These are phyloP conservation scores for Saccharomyces eubayanus DNA, from an alignment of 805 yeast genomes.

Conservation along the genomic window DNA sequence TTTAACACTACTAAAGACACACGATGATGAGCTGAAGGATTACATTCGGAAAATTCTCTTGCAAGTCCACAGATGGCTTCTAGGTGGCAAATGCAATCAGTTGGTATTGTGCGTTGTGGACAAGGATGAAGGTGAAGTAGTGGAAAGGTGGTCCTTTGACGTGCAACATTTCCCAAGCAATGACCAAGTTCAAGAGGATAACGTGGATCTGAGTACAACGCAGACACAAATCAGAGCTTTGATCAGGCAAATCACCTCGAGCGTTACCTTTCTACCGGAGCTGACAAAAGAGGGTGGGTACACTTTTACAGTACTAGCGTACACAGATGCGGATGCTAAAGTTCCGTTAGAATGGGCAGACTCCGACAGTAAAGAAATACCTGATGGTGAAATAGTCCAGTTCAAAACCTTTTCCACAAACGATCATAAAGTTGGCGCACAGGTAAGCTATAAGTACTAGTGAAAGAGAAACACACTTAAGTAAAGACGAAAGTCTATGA, in stretches of 20 bases:
- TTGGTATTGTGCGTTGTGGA: constrained; percentile 67
- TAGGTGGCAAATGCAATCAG: constrained; percentile 56
- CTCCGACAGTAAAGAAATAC: constrained; percentile 51
- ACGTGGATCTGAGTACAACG: constrained; percentile 24
- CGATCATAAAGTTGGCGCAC: constrained; percentile 62
- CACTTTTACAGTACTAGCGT: constrained; percentile 79
- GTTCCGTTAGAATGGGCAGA: constrained; percentile 84
- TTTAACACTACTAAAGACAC: constrained; percentile 58
- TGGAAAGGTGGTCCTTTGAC: constrained; percentile 84
- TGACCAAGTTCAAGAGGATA: constrained; percentile 3
- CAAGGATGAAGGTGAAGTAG: constrained; percentile 55
- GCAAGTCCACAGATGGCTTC: constrained; percentile 70
- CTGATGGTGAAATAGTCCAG: constrained; percentile 57
- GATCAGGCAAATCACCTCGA: constrained; percentile 80
- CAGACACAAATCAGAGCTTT: constrained; percentile 77
- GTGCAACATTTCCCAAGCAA: constrained; percentile 34
- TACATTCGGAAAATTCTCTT: constrained; percentile 60
- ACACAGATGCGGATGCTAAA: constrained; percentile 58
- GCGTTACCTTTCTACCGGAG: constrained; percentile 77
- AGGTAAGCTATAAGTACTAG: constrained; percentile 41
- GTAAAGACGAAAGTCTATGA: background rate
- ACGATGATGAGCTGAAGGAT: constrained; percentile 64
- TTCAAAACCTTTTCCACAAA: constrained; percentile 62
- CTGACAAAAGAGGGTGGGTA: constrained; percentile 48
- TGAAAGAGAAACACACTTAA: background rate